These are phyloP conservation scores for Davidsoniella virescens DNA, from an alignment of 2,329 filamentous ascomycete genomes.

Conservation along the genomic window DNA sequence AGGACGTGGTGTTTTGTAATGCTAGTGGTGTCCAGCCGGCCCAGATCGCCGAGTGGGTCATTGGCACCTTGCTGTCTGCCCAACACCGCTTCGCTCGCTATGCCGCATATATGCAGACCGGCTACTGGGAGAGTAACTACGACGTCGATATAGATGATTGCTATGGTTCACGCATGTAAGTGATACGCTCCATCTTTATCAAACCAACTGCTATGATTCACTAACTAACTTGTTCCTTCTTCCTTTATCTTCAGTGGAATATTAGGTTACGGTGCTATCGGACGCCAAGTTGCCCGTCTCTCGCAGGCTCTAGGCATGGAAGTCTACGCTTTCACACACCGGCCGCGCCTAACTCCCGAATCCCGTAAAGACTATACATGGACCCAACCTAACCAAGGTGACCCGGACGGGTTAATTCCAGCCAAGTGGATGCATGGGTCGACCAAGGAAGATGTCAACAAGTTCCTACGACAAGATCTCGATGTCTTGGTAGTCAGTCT, in stretches of 20 bases:
- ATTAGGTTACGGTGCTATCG: slow-evolving; percentile 38
- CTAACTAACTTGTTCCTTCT: neutral
- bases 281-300: slow-evolving; percentile 37
- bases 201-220: neutral
- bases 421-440: slow-evolving; percentile 34
- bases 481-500: slow-evolving; percentile 36
- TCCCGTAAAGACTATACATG: slow-evolving; percentile 48
- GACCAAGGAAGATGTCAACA: slow-evolving; percentile 27
- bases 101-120: slow-evolving; percentile 27
- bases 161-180: slow-evolving; percentile 34
- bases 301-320: slow-evolving; percentile 51
- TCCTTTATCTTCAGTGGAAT: slow-evolving; percentile 26
- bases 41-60: slow-evolving; percentile 41
- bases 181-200: neutral
- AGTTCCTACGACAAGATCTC: slow-evolving; percentile 33
- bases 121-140: slow-evolving; percentile 25
- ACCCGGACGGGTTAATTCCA: slow-evolving; percentile 32
- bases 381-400: slow-evolving; percentile 49
- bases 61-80: slow-evolving; percentile 32
- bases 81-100: slow-evolving; percentile 33
- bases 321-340: slow-evolving; percentile 60
- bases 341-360: slow-evolving; percentile 48
- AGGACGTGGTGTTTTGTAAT: slow-evolving; percentile 33
- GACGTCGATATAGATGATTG: slow-evolving; percentile 24
- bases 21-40: slow-evolving; percentile 43